A percentile compares a stretch with the other conserved stretches of the same genome.
phyloP scores from a whole-genome alignment of 2,329 filamentous ascomycete species.

The Ophiosphaerella narmari region DNA sequence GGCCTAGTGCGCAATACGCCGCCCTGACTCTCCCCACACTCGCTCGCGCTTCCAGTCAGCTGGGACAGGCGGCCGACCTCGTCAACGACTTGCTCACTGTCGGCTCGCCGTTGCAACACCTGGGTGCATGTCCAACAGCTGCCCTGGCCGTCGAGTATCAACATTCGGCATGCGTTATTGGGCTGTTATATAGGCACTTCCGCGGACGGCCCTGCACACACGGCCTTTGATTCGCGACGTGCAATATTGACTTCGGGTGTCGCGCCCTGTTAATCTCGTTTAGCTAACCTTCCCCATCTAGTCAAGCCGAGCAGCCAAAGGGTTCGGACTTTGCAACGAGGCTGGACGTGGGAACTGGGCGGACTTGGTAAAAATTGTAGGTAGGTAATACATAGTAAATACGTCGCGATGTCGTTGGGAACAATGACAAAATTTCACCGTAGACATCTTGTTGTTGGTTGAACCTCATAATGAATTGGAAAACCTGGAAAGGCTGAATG shows the following conservation, averaged over 20 bases:
- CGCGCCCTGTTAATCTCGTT: slow-evolving; percentile 33
- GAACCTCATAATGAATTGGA: slow-evolving; percentile 34
- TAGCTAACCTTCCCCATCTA: slow-evolving; percentile 14
- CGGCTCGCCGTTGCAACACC: too few relatives aligned
- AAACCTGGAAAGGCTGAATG: slow-evolving; percentile 32
- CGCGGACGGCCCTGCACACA: not conserved
- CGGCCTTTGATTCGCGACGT: slow-evolving; percentile 10
- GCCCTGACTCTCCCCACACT: not conserved
- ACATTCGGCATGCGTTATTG: too few relatives aligned
- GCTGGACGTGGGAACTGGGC: too few relatives aligned
- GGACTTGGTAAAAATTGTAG: not conserved
- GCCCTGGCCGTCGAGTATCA: too few relatives aligned
- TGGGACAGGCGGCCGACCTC: not conserved
- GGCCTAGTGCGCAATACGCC: not conserved
- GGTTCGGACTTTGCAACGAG: not conserved
- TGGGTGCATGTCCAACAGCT: too few relatives aligned
- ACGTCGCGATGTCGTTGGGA: not conserved
- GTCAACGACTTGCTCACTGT: too few relatives aligned
- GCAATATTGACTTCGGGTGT: slow-evolving; percentile 17
- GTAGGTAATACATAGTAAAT: not conserved
- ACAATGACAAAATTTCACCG: not conserved
- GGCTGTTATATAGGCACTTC: too few relatives aligned
- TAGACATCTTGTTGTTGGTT: slow-evolving; percentile 16
- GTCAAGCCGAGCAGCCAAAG: slow-evolving; percentile 9
- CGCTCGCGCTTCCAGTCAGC: slow-evolving; percentile 3